Conservation (phyloP, 2,329 filamentous ascomycete genomes). For the Aspergillus caelatus region DNA sequence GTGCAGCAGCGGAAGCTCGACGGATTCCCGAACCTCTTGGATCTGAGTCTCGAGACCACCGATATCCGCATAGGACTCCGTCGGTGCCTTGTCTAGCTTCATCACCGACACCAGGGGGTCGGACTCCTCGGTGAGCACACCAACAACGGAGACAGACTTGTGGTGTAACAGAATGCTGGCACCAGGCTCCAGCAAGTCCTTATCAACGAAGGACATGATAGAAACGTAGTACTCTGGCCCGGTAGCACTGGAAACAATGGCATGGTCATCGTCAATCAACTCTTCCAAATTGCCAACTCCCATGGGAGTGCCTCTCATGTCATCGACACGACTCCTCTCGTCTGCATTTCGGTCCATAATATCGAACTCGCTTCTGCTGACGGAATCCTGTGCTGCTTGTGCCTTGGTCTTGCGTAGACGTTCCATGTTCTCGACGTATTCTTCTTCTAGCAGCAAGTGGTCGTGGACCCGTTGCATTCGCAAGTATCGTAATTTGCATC, state of each 20-base stretch:
- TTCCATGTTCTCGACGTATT: conserved; percentile 99
- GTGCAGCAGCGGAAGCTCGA: conserved; percentile 91
- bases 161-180: conserved; percentile 94
- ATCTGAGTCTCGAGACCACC: conserved; percentile 94
- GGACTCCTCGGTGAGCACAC: conserved; percentile 93
- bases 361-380: conserved; percentile 67
- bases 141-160: conserved; percentile 96
- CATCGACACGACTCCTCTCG: conserved; percentile 90
- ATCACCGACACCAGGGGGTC: conserved; percentile 96
- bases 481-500: conserved; percentile 95
- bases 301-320: conserved; percentile 99
- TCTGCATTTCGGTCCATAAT: conserved; percentile 87
- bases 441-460: conserved; percentile 92
- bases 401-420: conserved; percentile 89
- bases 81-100: conserved; percentile 98
- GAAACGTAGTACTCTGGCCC: conserved; percentile 99
- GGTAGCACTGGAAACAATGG: conserved; percentile 95
- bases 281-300: conserved; percentile 96
- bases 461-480: conserved; percentile 99
- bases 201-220: conserved; percentile 99
- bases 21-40: conserved; percentile 95
- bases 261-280: conserved; percentile 98
- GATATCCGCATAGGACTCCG: conserved; percentile 97
- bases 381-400: conserved; percentile 59
- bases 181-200: conserved; percentile 94